phyloP scores from a whole-genome alignment of 2,329 filamentous ascomycete species.

The Aspergillus costaricaensis region DNA sequence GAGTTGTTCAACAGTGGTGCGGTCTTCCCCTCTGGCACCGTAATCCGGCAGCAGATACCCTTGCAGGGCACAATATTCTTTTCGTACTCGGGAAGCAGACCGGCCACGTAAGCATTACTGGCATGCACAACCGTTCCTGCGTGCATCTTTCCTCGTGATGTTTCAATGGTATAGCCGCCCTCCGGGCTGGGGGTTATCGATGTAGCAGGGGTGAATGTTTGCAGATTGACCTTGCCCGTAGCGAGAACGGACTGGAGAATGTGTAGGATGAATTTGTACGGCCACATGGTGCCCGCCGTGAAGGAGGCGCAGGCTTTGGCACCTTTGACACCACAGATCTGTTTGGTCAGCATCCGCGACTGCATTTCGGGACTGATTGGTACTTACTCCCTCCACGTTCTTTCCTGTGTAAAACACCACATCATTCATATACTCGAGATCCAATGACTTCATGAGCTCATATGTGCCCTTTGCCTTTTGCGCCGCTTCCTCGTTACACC shows the following conservation, averaged over 20 bases:
- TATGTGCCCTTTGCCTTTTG: slow-evolving; percentile 26
- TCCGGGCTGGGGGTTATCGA: slow-evolving; percentile 45
- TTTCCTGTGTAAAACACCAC: slow-evolving; percentile 28
- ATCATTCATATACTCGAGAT: slow-evolving; percentile 34
- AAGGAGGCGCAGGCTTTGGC: slow-evolving; percentile 37
- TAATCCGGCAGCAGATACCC: slow-evolving; percentile 51
- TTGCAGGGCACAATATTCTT: slow-evolving; percentile 74
- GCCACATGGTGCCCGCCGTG: slow-evolving; percentile 46
- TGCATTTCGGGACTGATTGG: too few species aligned
- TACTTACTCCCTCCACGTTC: slow-evolving; percentile 32
- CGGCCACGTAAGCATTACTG: slow-evolving; percentile 80
- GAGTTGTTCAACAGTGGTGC: slow-evolving; percentile 45
- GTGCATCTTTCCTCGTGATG: slow-evolving; percentile 62
- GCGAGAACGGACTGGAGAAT: slow-evolving; percentile 65
- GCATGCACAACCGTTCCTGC: slow-evolving; percentile 72
- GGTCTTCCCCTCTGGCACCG: slow-evolving; percentile 21
- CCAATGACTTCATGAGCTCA: slow-evolving; percentile 29
- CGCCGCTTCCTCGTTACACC: slow-evolving; percentile 36
- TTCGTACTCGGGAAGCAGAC: slow-evolving; percentile 68
- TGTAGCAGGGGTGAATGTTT: slow-evolving; percentile 53
- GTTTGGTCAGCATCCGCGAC: not conserved
- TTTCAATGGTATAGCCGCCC: slow-evolving; percentile 58
- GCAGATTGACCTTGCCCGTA: slow-evolving; percentile 52
- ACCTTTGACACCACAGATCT: slow-evolving; percentile 44
- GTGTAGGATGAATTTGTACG: slow-evolving; percentile 78